phyloP scores from a whole-genome alignment of 495 filamentous ascomycete genomes.

The Hypoxylon trugodes region DNA sequence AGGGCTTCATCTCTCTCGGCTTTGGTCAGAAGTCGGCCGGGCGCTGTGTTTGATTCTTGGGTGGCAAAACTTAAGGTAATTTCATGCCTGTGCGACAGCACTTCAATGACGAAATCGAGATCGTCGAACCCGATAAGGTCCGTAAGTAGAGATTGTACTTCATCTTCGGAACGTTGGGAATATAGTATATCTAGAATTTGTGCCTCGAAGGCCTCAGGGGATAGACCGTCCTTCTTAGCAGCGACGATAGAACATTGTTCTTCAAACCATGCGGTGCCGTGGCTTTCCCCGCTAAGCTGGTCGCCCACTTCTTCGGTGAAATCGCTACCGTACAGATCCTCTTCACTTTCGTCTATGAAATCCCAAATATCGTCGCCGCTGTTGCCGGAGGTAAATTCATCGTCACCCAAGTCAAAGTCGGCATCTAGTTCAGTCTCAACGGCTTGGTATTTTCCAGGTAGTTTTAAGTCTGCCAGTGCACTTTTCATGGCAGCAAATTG shows the following conservation, averaged over 20 bases:
- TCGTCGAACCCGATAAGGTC: slow-evolving; percentile 94
- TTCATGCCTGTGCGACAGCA: slow-evolving; percentile 76
- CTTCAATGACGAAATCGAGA: slow-evolving; percentile 84
- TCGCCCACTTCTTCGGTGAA: slow-evolving; percentile 46
- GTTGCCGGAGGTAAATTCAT: slow-evolving; percentile 67
- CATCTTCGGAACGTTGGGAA: slow-evolving; percentile 75
- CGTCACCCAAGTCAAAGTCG: slow-evolving; percentile 62
- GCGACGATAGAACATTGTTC: slow-evolving; percentile 69
- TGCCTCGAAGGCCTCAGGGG: slow-evolving; percentile 67
- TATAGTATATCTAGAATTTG: slow-evolving; percentile 75
- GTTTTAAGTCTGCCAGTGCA: slow-evolving; percentile 51
- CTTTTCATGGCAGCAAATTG: slow-evolving; percentile 58
- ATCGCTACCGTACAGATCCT: slow-evolving; percentile 59
- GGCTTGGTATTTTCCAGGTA: slow-evolving; percentile 28
- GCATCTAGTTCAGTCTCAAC: slow-evolving; percentile 31
- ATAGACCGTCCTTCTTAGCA: slow-evolving; percentile 66
- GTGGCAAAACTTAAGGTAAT: slow-evolving; percentile 56
- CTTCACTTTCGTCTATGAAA: slow-evolving; percentile 77
- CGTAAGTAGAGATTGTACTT: slow-evolving; percentile 86
- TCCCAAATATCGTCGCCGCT: slow-evolving; percentile 89
- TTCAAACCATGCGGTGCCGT: slow-evolving; percentile 67
- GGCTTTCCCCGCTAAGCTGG: slow-evolving; percentile 26
- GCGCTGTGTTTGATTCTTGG: slow-evolving; percentile 55
- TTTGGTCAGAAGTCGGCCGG: slow-evolving; percentile 72
- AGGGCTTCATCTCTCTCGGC: slow-evolving; percentile 80